Conservation (phyloP, 208 protist species). For the Trypanosoma avium region DNA sequence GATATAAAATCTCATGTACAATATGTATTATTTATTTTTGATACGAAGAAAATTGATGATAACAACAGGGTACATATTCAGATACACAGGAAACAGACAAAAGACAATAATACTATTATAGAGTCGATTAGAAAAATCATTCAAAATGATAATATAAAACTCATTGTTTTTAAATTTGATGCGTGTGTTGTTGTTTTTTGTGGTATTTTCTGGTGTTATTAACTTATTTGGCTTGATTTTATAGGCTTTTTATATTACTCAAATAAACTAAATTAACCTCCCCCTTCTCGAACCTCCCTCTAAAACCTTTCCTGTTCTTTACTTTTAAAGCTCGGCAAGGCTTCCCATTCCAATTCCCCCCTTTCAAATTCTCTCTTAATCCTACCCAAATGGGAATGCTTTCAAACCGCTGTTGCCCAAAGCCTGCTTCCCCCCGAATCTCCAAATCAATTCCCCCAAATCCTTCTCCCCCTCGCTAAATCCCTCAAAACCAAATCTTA, state of each 20-base stretch:
- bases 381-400: conserved; percentile 12
- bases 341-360: conserved; percentile 38
- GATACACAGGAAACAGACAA: conserved; percentile 81
- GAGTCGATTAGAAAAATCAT: conserved; percentile 88
- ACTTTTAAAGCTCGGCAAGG: conserved; percentile 31
- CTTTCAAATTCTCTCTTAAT: conserved; percentile 14
- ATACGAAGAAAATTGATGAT: conserved; percentile 66
- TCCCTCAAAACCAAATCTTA: conserved; percentile 10
- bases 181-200: conserved; percentile 83
- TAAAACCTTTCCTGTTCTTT: conserved; percentile 34
- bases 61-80: conserved; percentile 71
- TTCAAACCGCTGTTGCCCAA: conserved; percentile 30
- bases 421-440: conserved; percentile 28
- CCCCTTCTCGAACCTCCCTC: conserved; percentile 35
- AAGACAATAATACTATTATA: conserved; percentile 87
- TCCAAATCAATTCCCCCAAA: conserved; percentile 22
- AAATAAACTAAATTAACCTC: conserved; percentile 44
- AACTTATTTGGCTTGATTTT: conserved; percentile 90
- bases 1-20: conserved; percentile 84
- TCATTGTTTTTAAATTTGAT: conserved; percentile 89
- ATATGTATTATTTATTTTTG: conserved; percentile 84
- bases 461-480: conserved; percentile 28
- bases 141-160: conserved; percentile 87
- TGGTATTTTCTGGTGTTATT: conserved; percentile 89
- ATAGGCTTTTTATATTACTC: conserved; percentile 63